Base-by-base conservation (phyloP, 108 stramenopile genomes). In the Nitzschia inconspicua region DNA sequence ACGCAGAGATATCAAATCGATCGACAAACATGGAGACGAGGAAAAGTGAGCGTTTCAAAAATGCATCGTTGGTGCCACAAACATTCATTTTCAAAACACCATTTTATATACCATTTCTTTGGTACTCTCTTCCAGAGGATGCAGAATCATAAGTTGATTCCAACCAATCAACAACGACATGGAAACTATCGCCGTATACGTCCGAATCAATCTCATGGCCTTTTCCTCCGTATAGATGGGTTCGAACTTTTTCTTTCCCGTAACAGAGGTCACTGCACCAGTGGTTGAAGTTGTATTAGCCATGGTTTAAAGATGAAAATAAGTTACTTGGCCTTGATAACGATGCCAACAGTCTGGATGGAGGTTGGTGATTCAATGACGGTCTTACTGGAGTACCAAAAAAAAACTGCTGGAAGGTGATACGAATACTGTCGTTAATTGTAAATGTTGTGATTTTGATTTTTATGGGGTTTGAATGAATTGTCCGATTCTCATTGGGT, bases 141-240 rank as follows among this genome's bases (percentile, higher is more conserved):
- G 48, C 50, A 60, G 25, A 9, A 71, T 55, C 25, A 71, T 55
- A 41, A 63, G 30, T 22, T 60, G 31, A n/a, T 40, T 29, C 70
- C 70, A 71, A 41, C 70, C 61, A 30, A 71, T 26, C 4, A 63
- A 26, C 4, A 63, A 47, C 51, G 41, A 27, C 10, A 59, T 36
- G 22, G 48, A 59, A 22, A 69, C 6, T 2, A 59, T 27, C n/a
- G 52, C 26, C 11, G 32, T 18, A 39, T 37, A 69, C 19, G 49
- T 58, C 29, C 60, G 59, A 24, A 69, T 30, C 4, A 69, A 60
- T 37, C 59, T 51, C 7, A 47, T 6, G 9, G 52, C 68, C 53
- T 61, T 69, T 26, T 69, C 68, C 13, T 69, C 47, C 2, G 68
- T 69, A 44, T 69, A 69, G 25, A 61, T 31, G 29, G 44, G 44